phyloP scores from a whole-genome alignment of 2,329 filamentous ascomycete species.

The Didymella pomorum region DNA sequence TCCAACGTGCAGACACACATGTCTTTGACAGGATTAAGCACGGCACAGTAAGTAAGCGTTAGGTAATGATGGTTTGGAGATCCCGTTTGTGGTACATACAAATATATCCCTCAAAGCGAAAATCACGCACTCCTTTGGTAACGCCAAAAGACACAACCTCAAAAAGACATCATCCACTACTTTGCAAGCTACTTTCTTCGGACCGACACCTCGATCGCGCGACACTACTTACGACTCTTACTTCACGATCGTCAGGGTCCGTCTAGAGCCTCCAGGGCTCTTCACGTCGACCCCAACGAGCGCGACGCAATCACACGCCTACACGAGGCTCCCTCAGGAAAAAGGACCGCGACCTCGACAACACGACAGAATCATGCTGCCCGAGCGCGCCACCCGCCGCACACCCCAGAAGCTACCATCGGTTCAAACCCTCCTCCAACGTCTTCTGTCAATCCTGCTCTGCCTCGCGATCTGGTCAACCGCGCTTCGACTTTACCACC shows the following conservation, averaged over 20 bases:
- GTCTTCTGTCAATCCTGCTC: background rate
- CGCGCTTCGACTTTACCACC: background rate
- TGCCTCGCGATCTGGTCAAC: background rate
- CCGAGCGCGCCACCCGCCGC: background rate
- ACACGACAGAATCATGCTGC: background rate
- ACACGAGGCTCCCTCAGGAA: no score
- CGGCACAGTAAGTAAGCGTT: background rate
- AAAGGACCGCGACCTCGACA: background rate
- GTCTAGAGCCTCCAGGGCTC: no score
- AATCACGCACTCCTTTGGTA: background rate
- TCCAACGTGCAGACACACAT: background rate
- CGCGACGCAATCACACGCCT: no score
- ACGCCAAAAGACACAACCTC: background rate
- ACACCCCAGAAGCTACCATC: background rate
- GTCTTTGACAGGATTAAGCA: background rate
- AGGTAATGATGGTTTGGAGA: background rate
- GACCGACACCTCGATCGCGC: background rate
- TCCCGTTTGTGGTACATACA: background rate
- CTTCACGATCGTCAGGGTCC: no score
- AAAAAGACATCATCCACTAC: background rate
- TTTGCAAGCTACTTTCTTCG: background rate
- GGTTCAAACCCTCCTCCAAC: background rate
- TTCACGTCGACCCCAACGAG: no score
- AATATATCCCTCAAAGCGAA: background rate
- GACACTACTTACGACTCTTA: no score